A percentile compares a stretch with the other conserved stretches of the same genome.
Conservation (phyloP, 768 basidiomycete species). For the Termitomyces titanicus region DNA sequence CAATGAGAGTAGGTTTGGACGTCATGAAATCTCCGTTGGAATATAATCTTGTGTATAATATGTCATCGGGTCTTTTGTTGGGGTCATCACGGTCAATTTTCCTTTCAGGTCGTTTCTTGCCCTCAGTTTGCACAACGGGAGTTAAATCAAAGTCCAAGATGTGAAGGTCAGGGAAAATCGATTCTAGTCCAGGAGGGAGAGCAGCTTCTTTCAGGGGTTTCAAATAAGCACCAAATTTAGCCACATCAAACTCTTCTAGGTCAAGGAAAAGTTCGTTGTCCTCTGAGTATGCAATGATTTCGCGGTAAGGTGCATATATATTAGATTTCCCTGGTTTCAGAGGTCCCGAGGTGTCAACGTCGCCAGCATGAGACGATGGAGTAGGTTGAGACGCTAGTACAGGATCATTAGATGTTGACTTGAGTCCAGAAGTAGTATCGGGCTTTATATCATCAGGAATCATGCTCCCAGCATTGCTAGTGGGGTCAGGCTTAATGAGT, state of each 20-base stretch:
- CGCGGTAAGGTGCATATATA: conserved; percentile 55
- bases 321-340: conserved; percentile 42
- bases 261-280: conserved; percentile 50
- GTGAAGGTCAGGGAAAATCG: conserved; percentile 84
- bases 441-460: conserved; percentile 26
- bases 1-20: conserved; percentile 77
- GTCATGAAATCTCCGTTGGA: conserved; percentile 79
- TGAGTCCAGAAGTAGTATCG: conserved; percentile 37
- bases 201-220: conserved; percentile 24
- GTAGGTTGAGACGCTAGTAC: conserved; percentile 41
- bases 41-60: conserved; percentile 69
- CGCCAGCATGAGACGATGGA: conserved; percentile 35
- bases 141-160: conserved; percentile 51
- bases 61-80: conserved; percentile 76
- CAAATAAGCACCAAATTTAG: conserved; percentile 15
- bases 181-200: conserved; percentile 47
- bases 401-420: conserved; percentile 55
- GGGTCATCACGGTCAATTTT: conserved; percentile 63
- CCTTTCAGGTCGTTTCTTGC: conserved; percentile 56
- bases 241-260: conserved; percentile 33
- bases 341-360: conserved; percentile 27
- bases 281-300: conserved; percentile 60
- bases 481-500: conserved; percentile 18
- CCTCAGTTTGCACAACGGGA: conserved; percentile 29
- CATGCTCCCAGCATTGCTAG: conserved; percentile 16